A percentile compares a stretch with the other conserved stretches of the same genome.
Conservation (phyloP, 2,329 filamentous ascomycete genomes). For the Aureobasidium leucospermi region DNA sequence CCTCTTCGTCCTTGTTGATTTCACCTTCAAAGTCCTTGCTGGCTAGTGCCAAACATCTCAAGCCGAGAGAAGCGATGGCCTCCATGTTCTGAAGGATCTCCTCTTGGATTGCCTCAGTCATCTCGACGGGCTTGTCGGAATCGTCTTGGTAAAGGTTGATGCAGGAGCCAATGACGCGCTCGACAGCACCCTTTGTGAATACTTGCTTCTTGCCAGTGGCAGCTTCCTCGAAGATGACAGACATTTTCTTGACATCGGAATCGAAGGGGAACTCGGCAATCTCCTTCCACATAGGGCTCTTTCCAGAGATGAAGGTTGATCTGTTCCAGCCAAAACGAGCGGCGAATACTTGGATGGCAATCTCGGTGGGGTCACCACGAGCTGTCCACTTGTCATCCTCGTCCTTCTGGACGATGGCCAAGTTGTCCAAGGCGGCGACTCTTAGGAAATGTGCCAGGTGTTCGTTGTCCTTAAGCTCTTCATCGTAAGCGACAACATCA, state of each 20-base stretch:
- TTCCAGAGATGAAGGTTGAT: conserved; percentile 43
- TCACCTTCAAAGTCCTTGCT: conserved; percentile 37
- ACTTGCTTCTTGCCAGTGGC: conserved; percentile 32
- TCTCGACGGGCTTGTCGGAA: conserved; percentile 32
- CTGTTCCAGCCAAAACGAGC: conserved; percentile 58
- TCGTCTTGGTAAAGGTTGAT: conserved; percentile 39
- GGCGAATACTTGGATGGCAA: conserved; percentile 68
- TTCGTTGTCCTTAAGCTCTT: conserved; percentile 10
- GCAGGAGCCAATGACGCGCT: conserved; percentile 60
- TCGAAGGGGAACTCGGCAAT: conserved; percentile 67
- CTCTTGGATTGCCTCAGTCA: conserved; percentile 46
- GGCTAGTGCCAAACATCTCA: conserved; percentile 62
- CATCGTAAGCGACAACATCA: conserved; percentile 1
- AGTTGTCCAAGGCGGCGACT: conserved; percentile 58
- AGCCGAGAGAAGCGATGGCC: conserved; percentile 55
- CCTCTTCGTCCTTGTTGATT: conserved; percentile 35
- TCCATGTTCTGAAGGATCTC: conserved; percentile 62
- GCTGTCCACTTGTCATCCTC: conserved; percentile 53
- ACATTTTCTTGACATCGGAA: conserved; percentile 70
- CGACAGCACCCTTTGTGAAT: conserved; percentile 63
- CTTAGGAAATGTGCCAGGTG: conserved; percentile 42
- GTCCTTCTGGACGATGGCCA: conserved; percentile 53
- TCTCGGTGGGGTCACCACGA: conserved; percentile 62
- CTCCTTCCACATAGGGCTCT: conserved; percentile 48
- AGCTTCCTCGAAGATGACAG: conserved; percentile 53